Evolutionary conservation across 345 rosid genomes (phyloP), one percentile per base, ranked within the genome.

Genomic region (Combretum micranthum): DNA sequence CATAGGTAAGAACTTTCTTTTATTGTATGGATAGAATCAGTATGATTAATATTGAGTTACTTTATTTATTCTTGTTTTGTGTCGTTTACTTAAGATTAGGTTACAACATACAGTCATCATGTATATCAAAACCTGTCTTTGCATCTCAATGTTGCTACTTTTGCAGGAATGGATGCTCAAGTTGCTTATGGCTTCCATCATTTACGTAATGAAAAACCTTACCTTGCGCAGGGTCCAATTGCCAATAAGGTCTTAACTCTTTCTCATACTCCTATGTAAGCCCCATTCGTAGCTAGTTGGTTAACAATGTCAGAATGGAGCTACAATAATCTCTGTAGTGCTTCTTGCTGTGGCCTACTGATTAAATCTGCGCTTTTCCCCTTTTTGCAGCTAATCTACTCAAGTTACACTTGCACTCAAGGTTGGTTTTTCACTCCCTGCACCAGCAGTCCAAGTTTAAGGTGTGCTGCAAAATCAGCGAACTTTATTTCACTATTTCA

Each of bases 351-450:
- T 25, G 2, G 19, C 13, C 50, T 52, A 49, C 20, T 65, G 32
- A 63, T 42, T 44, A 58, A 20, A 67, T 54, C 14, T 21, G 12
- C 7, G 12, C n/a, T 11, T 61, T 60, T 64, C 39, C 9, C 39
- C 39, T 65, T 69, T 20, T 50, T 66, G 62, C 83, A 93, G 99
- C 62, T 93, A 61, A 87, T 93, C 56, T 93, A 93, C 75, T 93
- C 97, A 13, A 75, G 96, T 59, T 93, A 89, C 69, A 83, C 76
- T 69, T 93, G 99, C 77, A 72, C 82, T 59, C 99, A 93, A 71
- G 99, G 99, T 65, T 90, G 97, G 99, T 93, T 93, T 61, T 79
- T 90, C 71, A 87, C 97, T 3, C 97, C 96, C 67, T 93, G 92
- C 75, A 87, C 60, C 16, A 83, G 82, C 47, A 83, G 82, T 74